A percentile compares a stretch with the other conserved stretches of the same genome.
Evolutionary conservation across 306 rosid species (phyloP).

Genomic region (Malus sieversii): DNA sequence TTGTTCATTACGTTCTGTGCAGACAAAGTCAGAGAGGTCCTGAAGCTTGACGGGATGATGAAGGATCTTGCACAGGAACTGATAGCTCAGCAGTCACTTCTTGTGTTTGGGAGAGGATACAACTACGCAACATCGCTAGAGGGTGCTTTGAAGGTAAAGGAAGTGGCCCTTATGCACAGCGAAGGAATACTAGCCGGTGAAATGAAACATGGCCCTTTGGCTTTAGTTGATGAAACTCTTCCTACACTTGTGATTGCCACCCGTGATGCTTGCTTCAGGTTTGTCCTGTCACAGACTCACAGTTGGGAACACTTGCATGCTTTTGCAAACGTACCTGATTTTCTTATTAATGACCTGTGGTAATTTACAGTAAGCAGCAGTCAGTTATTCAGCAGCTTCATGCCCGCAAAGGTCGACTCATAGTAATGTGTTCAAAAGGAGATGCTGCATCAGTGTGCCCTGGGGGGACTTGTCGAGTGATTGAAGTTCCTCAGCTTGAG

Average conservation of each 20-base stretch:
- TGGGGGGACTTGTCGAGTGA: slow-evolving; percentile 57
- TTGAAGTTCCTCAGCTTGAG: slow-evolving; percentile 86
- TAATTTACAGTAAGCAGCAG: slow-evolving; percentile 85
- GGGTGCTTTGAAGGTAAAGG: slow-evolving; percentile 98
- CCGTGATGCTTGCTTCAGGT: slow-evolving; percentile 96
- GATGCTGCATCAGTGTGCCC: slow-evolving; percentile 65
- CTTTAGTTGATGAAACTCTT: slow-evolving; percentile 92
- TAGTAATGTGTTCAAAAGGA: slow-evolving; percentile 87
- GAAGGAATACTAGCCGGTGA: slow-evolving; percentile 99
- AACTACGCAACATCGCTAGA: slow-evolving; percentile 94
- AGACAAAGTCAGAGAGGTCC: slow-evolving; percentile 88
- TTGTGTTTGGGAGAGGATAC: slow-evolving; percentile 93
- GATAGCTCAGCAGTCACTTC: slow-evolving; percentile 94
- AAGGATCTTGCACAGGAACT: slow-evolving; percentile 76
- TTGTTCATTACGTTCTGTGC: slow-evolving; percentile 15
- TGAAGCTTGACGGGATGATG: slow-evolving; percentile 85
- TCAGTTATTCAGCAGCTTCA: slow-evolving; percentile 97
- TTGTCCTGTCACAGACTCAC: slow-evolving; percentile 15
- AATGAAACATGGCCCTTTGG: slow-evolving; percentile 99
- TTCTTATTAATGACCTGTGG: slow-evolving; percentile 14
- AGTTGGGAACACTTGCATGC: slow-evolving; percentile 3
- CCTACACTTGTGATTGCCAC: slow-evolving; percentile 86
- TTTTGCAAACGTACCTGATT: slow-evolving; percentile 16
- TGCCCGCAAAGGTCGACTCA: slow-evolving; percentile 94
- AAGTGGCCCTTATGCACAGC: slow-evolving; percentile 97